A percentile compares a stretch with the other conserved stretches of the same genome.
Evolutionary conservation across 306 rosid species (phyloP).

Genomic region (Echinosophora koreensis): DNA sequence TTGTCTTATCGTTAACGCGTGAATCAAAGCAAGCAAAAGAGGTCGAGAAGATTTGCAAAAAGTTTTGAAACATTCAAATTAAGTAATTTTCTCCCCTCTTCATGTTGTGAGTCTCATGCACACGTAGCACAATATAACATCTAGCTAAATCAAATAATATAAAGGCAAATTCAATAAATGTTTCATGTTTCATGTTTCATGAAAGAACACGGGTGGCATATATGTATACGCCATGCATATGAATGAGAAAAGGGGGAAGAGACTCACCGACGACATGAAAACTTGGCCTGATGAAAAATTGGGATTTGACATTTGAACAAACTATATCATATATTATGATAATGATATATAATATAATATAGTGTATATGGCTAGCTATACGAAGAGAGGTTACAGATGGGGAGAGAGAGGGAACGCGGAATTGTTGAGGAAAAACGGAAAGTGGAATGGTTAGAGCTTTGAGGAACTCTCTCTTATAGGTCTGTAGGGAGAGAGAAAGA

Average conservation of each 20-base stretch:
- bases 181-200: neutral
- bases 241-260: slow-evolving; percentile 5
- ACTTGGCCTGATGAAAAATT: slow-evolving; percentile 32
- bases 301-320: neutral
- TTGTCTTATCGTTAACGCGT: neutral
- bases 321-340: neutral
- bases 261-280: slow-evolving; percentile 57
- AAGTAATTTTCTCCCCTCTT: neutral
- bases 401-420: too few relatives aligned
- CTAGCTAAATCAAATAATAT: neutral
- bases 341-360: too few relatives aligned
- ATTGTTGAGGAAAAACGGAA: too few relatives aligned
- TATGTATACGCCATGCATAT: neutral
- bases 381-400: too few relatives aligned
- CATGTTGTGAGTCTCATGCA: neutral
- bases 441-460: too few relatives aligned
- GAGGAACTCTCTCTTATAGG: too few relatives aligned
- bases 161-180: neutral
- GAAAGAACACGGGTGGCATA: neutral
- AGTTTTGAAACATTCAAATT: neutral
- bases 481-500: too few relatives aligned
- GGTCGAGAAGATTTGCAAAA: slow-evolving; percentile 2
- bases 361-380: too few relatives aligned
- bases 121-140: neutral
- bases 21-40: slow-evolving; percentile 30